These are phyloP conservation scores for Xylaria acuta DNA, from an alignment of 495 filamentous ascomycete genomes.

Conservation along the genomic window DNA sequence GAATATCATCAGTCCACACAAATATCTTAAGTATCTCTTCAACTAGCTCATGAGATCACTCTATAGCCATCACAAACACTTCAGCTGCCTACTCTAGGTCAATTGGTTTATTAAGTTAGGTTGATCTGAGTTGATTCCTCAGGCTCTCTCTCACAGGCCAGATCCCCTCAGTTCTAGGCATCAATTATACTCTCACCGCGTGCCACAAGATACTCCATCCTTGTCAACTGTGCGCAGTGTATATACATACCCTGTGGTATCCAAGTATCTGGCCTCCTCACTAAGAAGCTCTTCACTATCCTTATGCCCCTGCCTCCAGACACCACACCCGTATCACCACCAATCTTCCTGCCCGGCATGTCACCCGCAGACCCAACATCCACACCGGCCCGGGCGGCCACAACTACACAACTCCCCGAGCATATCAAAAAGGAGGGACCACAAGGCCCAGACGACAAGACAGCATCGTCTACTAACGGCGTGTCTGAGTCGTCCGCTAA, in stretches of 20 bases:
- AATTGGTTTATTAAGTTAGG: not conserved
- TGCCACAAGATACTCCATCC: not conserved
- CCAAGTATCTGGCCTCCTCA: not conserved
- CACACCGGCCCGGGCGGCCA: conserved; percentile 11
- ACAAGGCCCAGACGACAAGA: conserved; percentile 6
- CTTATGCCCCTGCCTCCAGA: conserved; percentile 38
- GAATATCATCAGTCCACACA: not conserved
- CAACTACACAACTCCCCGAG: conserved; percentile 28
- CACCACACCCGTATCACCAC: conserved; percentile 41
- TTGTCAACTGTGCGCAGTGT: not conserved
- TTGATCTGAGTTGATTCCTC: not conserved
- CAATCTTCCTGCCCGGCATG: conserved; percentile 40
- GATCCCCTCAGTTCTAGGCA: not conserved
- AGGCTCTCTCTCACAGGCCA: not conserved
- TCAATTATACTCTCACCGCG: not conserved
- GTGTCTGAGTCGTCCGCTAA: conserved; percentile 16
- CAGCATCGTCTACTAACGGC: conserved; percentile 7
- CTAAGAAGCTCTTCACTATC: not conserved
- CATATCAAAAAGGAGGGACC: conserved; percentile 2
- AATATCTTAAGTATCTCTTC: not conserved
- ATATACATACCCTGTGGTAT: not conserved
- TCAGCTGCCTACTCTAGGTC: not conserved
- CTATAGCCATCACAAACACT: not conserved
- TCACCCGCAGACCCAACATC: conserved; percentile 28
- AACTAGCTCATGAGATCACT: not conserved